phyloP scores from a whole-genome alignment of 1,284 basidiomycete genomes.

The Farysia itapuensis region DNA sequence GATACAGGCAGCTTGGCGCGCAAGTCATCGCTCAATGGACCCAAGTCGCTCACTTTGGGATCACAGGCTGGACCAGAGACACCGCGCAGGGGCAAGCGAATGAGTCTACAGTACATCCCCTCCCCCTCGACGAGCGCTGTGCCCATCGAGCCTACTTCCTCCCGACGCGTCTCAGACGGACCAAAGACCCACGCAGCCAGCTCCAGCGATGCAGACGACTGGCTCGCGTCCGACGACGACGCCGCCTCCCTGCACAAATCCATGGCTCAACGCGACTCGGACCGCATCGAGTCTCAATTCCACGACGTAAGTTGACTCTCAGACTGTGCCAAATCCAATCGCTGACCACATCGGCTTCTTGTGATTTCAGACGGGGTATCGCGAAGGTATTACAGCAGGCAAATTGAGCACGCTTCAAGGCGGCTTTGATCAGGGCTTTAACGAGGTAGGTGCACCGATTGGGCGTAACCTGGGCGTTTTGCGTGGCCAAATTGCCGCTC shows the following conservation, averaged over 20 bases:
- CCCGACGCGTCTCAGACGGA: not conserved
- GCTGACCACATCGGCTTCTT: too few species aligned
- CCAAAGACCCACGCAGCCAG: not conserved
- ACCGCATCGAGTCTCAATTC: conserved; percentile 35
- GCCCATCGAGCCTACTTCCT: too few species aligned
- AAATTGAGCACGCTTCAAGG: conserved; percentile 77
- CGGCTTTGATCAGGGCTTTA: conserved; percentile 79
- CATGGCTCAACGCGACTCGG: conserved; percentile 38
- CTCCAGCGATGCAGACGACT: conserved; percentile 32
- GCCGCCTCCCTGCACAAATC: conserved; percentile 3
- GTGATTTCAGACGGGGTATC: conserved; percentile 75
- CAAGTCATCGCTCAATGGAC: conserved; percentile 9
- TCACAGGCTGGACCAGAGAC: conserved; percentile 12
- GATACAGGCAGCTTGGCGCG: not conserved
- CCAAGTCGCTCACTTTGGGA: conserved; percentile 14
- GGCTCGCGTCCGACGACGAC: conserved; percentile 36
- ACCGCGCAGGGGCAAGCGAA: conserved; percentile 15
- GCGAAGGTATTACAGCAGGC: conserved; percentile 81
- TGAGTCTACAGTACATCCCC: conserved; percentile 29
- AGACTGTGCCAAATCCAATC: too few species aligned
- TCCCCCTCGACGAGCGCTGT: conserved; percentile 21
- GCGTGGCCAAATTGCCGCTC: conserved; percentile 69
- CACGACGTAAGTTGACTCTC: conserved; percentile 44
- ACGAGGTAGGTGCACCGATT: conserved; percentile 70
- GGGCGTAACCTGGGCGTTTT: conserved; percentile 73